Evolutionary conservation across 495 filamentous ascomycete species (phyloP), one percentile per base, ranked within the genome.

Genomic region (Xylaria cubensis): DNA sequence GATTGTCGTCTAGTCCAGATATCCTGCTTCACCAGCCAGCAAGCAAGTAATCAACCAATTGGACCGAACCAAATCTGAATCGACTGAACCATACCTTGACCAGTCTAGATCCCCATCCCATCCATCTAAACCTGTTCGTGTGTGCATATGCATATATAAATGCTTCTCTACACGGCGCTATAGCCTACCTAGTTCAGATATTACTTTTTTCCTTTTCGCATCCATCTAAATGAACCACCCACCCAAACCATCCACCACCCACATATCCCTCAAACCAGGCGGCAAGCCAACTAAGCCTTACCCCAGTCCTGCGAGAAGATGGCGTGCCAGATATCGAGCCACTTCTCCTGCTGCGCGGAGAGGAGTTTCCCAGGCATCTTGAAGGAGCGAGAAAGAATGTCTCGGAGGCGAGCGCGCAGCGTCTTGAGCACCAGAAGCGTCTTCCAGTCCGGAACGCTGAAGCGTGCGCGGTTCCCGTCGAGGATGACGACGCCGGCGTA

Each of bases 401-500:
- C 92, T 66, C 89, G 86, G 1, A 97, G 83, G 17, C 89, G 85
- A 3, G 80, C 78, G 24, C 93, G 89, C 55, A 99, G 82, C 7
- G 88, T 86, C 78, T 97, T 98, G 74, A 98, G 81, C 0, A 90
- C 94, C 10, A 97, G 86, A 86, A 96, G 92, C 0, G 90, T 90
- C 83, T 94, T 97, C 94, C 94, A 98, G 76, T 96, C 92, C n/a
- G 89, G 86, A 2, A 95, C 85, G 32, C 91, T 85, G 79, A 97
- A 97, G n/a, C 93, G 88, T n/a, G 95, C 85, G 39, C 94, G 87
- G 81, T 97, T 95, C 12, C 92, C 89, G 80, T 97, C 94, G 63
- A 99, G 88, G 9, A 93, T 88, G 34, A 97, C 83, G 5, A 97
- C 91, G 6, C 96, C 96, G 5, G 95, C 88, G 79, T 93, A 95